A percentile compares a stretch with the other conserved stretches of the same genome.
These are phyloP conservation scores for Torulaspora gathmanii DNA, from an alignment of 805 yeast species.

Conservation along the genomic window DNA sequence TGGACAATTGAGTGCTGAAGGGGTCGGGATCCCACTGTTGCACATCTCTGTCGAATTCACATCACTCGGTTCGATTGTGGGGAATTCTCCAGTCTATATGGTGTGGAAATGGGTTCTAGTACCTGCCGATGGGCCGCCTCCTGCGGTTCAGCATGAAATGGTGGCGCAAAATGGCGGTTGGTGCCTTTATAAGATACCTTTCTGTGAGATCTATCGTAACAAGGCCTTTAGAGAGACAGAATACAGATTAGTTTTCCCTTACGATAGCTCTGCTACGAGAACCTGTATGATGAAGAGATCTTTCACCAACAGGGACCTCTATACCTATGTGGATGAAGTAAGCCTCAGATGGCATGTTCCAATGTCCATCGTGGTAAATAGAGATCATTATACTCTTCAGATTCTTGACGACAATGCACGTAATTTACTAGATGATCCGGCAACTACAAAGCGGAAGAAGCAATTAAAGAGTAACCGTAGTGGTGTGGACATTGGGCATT, in stretches of 20 bases:
- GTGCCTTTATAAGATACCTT: slow-evolving; percentile 13
- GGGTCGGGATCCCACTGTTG: slow-evolving; percentile 20
- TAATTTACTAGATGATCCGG: slow-evolving; percentile 5
- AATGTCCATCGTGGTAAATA: slow-evolving; percentile 3
- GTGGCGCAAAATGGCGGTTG: slow-evolving; percentile 4
- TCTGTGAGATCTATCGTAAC: slow-evolving; percentile 12
- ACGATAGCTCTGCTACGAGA: background rate
- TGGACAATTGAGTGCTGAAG: slow-evolving; percentile 12
- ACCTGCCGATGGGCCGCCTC: slow-evolving; percentile 11
- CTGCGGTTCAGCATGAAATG: slow-evolving; percentile 9
- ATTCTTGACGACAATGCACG: slow-evolving; percentile 7
- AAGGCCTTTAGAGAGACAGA: background rate
- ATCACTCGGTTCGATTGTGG: slow-evolving; percentile 1
- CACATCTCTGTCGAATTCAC: slow-evolving; percentile 5
- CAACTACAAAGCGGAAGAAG: slow-evolving; percentile 4
- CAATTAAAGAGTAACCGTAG: background rate
- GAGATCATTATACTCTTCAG: slow-evolving; percentile 13
- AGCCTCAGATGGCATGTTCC: slow-evolving; percentile 16
- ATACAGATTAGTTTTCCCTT: slow-evolving; percentile 8
- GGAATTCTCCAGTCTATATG: slow-evolving; percentile 7
- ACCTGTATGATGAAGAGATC: slow-evolving; percentile 5
- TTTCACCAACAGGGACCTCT: slow-evolving; percentile 11
- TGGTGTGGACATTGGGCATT: slow-evolving; percentile 11
- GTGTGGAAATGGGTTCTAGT: slow-evolving; percentile 12
- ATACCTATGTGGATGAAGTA: slow-evolving; percentile 8